Conservation (phyloP, 83 land plant species). For the Picea abies region DNA sequence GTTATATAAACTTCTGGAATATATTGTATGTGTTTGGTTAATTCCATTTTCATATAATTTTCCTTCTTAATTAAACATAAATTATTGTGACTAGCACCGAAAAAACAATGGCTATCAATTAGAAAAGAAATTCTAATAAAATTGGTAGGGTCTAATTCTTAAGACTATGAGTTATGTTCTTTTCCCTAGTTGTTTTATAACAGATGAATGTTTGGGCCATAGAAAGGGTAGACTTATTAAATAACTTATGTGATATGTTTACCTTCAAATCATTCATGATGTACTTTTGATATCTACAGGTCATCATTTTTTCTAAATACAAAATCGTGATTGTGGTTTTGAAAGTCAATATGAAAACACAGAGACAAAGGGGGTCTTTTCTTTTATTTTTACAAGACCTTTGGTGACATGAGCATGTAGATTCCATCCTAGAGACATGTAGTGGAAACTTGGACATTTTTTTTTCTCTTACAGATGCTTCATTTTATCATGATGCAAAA, state of each 20-base stretch:
- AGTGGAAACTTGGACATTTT: too few species aligned
- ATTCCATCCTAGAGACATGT: too few species aligned
- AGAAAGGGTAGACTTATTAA: neutral
- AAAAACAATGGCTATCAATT: neutral
- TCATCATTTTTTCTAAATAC: neutral
- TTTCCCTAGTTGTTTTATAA: neutral
- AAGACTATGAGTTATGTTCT: neutral
- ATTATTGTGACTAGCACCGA: neutral
- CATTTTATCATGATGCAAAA: too few species aligned
- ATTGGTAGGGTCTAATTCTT: too few species aligned
- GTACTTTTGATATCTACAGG: neutral
- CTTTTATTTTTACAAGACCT: too few species aligned
- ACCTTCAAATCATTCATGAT: neutral
- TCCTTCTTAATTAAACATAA: too few species aligned
- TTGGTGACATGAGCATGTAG: too few species aligned
- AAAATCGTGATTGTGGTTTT: neutral
- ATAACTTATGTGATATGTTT: neutral
- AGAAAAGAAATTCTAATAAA: neutral
- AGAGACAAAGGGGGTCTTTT: too few species aligned
- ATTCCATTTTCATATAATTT: neutral
- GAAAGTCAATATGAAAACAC: too few species aligned
- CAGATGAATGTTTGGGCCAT: neutral
- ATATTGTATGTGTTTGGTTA: neutral
- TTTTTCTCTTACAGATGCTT: too few species aligned
- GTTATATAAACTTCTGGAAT: neutral